Evolutionary conservation across 208 protist genomes (phyloP), one percentile per base, ranked within the genome.

Genomic region (Trypanosoma platydactyli): DNA sequence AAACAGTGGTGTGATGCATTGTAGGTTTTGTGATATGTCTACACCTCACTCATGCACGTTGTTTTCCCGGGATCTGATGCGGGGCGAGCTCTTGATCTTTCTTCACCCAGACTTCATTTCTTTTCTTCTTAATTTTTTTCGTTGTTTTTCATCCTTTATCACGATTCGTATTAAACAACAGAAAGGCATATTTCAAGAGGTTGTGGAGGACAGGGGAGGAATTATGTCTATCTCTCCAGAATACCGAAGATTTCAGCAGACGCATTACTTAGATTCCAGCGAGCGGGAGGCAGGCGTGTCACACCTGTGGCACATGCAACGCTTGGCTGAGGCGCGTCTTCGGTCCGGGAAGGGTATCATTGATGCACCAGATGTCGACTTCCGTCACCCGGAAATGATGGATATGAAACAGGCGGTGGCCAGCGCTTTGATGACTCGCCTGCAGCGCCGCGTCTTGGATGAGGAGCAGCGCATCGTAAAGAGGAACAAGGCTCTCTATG

Each of bases 231-330:
- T 73, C 29, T 81, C 70, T 42, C 63, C 77, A 5, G 56, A 78
- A 51, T 68, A 79, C 67, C 77, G 81, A 1, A 74, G 80, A 62
- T 67, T 63, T 27, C 29, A 70, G 1, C 77, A 79, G 1, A 65
- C 69, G 68, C 33, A 74, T 53, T 86, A 85, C 68, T 74, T 79
- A 44, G 64, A 76, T 24, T 66, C 48, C 33, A 84, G 64, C 20
- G 68, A 80, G 54, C 56, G 76, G n/a, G 77, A 84, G 25, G 79
- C 73, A 0, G 86, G 82, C 2, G 24, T 92, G 16, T 53, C 62
- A 11, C 86, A 92, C 65, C 61, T 92, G 42, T 88, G 83, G 80
- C 86, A 92, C 63, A 53, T 84, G 58, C 73, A 89, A 53, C 74
- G 68, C 1, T 68, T 92, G 12, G 86, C 86, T 1, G 61, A 65